phyloP scores from a whole-genome alignment of 2,329 filamentous ascomycete species.

The Orbilia brochopaga region DNA sequence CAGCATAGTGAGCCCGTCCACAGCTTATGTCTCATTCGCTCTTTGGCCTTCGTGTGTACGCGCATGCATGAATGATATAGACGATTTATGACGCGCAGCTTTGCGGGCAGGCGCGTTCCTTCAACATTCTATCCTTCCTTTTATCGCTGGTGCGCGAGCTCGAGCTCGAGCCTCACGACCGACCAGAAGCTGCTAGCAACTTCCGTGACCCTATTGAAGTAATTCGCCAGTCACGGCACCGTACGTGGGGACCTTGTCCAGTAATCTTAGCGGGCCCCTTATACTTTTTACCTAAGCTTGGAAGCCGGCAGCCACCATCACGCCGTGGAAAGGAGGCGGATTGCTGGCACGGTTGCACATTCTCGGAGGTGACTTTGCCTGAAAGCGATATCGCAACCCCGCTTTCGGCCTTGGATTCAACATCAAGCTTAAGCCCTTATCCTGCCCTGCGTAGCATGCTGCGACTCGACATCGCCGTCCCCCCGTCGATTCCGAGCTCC shows the following conservation, averaged over 20 bases:
- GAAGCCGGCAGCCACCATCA: neutral
- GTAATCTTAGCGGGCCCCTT: too few relatives aligned
- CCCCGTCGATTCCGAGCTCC: neutral
- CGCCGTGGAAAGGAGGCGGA: neutral
- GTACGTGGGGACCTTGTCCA: too few relatives aligned
- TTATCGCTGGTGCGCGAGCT: neutral
- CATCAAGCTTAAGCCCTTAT: neutral
- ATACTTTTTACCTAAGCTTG: too few relatives aligned
- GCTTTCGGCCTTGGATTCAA: neutral
- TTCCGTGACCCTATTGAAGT: too few relatives aligned
- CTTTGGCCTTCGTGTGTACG: neutral
- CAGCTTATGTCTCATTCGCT: constrained; percentile 1
- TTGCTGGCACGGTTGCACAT: neutral
- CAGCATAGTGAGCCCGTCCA: constrained; percentile 65
- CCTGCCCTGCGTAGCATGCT: too few relatives aligned
- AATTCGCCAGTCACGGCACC: too few relatives aligned
- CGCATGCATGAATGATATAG: constrained; percentile 16
- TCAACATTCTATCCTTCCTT: too few relatives aligned
- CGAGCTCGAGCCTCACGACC: too few relatives aligned
- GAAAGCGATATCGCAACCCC: neutral
- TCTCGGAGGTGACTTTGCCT: neutral
- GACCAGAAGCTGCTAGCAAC: too few relatives aligned
- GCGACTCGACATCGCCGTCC: neutral
- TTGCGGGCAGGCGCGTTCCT: neutral
- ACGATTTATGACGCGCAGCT: constrained; percentile 6